Conservation (phyloP, 768 basidiomycete genomes). For the Macrolepiota albuminosa region DNA sequence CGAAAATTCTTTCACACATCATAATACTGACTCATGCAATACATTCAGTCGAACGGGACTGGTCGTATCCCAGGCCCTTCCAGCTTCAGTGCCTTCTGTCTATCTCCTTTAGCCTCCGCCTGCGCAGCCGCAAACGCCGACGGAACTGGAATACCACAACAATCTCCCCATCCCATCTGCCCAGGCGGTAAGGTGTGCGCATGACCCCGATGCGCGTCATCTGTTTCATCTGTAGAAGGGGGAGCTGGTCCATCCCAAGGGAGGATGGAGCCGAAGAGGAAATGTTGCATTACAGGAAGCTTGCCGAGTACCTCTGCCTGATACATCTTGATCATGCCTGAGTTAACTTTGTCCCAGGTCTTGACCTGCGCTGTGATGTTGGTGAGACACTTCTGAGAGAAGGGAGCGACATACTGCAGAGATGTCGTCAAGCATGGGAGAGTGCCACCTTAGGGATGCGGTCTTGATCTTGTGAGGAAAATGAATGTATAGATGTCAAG, state of each 20-base stretch:
- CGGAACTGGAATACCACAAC: constrained; percentile 88
- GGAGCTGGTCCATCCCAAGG: constrained; percentile 58
- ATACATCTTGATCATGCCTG: constrained; percentile 98
- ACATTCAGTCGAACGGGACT: constrained; percentile 68
- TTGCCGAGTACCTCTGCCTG: constrained; percentile 91
- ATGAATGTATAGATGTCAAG: not conserved
- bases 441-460: constrained; percentile 95
- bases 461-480: constrained; percentile 72
- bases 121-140: constrained; percentile 74
- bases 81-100: constrained; percentile 34
- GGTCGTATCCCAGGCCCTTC: constrained; percentile 64
- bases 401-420: constrained; percentile 52
- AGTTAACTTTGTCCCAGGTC: constrained; percentile 95
- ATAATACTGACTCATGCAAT: too few species aligned
- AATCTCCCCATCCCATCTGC: constrained; percentile 79
- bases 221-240: constrained; percentile 19
- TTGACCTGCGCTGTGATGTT: constrained; percentile 46
- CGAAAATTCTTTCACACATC: too few species aligned
- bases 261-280: constrained; percentile 84
- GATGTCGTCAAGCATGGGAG: constrained; percentile 98
- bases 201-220: constrained; percentile 47
- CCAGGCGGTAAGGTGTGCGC: constrained; percentile 44
- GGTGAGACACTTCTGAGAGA: not conserved
- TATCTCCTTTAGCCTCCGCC: constrained; percentile 40
- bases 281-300: constrained; percentile 94